Evolutionary conservation across 2,329 filamentous ascomycete species (phyloP), one percentile per base, ranked within the genome.

Genomic region (Pestalotiopsis sp.): DNA sequence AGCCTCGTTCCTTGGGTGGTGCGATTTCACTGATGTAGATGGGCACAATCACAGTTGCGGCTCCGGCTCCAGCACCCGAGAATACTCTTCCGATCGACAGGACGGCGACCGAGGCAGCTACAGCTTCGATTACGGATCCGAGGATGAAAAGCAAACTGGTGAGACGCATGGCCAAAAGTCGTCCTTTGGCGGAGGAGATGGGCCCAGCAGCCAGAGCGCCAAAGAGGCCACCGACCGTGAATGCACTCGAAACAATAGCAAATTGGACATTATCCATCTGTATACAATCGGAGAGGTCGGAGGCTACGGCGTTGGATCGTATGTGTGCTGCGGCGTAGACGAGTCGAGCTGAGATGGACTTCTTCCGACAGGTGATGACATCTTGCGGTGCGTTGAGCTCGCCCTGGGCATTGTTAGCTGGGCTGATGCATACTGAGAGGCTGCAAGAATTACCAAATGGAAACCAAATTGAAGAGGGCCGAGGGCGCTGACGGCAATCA

Each of bases 381-480:
- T 94, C 91, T 85, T 98, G 91, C 9, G 96, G 96, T 9, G 95
- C 94, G 79, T 99, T 99, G 70, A 99, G 88, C 79, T 98, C 96
- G 73, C 94, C 93, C 94, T 95, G 75, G 13, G 6, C 30, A 7
- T 64, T 26, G 20, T 35, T 61, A 35, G 58, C 22, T n/a, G 2
- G 26, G 38, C 20, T 11, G 9, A 4, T 26, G 14, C 58, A 61
- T 20, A 39, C 24, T 13, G 22, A 39, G 11, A 24, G 61, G 38
- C 55, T 14, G 35, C 38, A 13, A 11, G 52, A 75, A 82, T 76
- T 86, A 96, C 94, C 78, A 98, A 81, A 80, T 98, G 95, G 80
- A 93, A 98, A 70, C 96, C 96, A 77, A 98, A 99, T 75, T 98
- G 94, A 58, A 98, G 86, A 1, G 96, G 94, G 0, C 95, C 96